Evolutionary conservation across 148 eudicot species (phyloP).

Genomic region (Hydrangea macrophylla): DNA sequence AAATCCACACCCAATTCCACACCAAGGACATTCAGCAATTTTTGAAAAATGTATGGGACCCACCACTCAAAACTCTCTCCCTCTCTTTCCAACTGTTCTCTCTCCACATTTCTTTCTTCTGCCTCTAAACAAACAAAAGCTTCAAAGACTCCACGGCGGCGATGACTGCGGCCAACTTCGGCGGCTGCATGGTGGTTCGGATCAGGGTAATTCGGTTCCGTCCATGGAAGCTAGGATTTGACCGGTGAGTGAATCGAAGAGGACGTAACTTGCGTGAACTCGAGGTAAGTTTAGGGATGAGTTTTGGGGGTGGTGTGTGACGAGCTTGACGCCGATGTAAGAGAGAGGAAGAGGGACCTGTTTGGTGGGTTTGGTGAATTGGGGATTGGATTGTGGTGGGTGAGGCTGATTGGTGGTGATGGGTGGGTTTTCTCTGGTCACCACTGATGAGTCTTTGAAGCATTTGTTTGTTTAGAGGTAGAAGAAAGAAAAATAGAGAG

Average conservation of each 20-base stretch:
- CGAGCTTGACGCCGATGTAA: constrained; percentile 78
- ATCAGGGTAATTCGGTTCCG: constrained; percentile 74
- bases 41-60: no score
- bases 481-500: neutral
- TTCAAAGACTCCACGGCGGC: no score
- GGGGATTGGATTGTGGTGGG: constrained; percentile 57
- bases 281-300: constrained; percentile 50
- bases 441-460: constrained; percentile 4
- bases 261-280: constrained; percentile 57
- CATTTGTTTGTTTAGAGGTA: neutral
- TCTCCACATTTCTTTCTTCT: no score
- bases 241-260: constrained; percentile 64
- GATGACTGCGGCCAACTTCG: no score
- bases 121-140: no score
- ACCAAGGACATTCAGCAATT: no score
- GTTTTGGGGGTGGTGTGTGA: constrained; percentile 62
- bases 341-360: constrained; percentile 50
- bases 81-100: no score
- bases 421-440: constrained; percentile 8
- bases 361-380: constrained; percentile 63
- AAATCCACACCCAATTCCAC: no score
- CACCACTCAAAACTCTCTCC: no score
- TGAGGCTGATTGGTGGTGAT: constrained; percentile 36
- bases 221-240: constrained; percentile 75
- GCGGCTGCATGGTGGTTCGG: constrained; percentile 73